phyloP scores from a whole-genome alignment of 768 basidiomycete species.

The Lentinula guzmanii region DNA sequence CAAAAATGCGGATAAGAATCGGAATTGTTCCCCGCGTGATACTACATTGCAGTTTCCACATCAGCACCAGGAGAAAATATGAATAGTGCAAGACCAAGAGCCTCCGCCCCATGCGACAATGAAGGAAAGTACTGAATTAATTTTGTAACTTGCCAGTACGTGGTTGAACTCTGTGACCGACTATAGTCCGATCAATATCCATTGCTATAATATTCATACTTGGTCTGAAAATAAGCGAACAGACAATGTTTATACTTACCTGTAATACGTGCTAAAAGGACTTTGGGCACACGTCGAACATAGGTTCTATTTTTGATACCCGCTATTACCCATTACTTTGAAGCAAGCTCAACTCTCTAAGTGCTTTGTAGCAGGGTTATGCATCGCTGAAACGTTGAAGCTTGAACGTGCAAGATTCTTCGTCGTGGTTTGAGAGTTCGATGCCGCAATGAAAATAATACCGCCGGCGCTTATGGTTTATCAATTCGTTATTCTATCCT shows the following conservation, averaged over 20 bases:
- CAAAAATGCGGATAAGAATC: constrained; percentile 2
- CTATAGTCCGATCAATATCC: not conserved
- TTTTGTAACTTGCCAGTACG: not conserved
- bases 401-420: too few species aligned
- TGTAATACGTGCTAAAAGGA: too few species aligned
- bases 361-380: too few species aligned
- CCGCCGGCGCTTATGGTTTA: too few species aligned
- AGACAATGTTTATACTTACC: not conserved
- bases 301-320: too few species aligned
- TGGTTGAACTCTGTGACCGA: not conserved
- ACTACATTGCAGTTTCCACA: not conserved
- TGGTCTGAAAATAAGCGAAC: not conserved
- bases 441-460: too few species aligned
- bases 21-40: constrained; percentile 1
- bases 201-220: not conserved
- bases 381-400: too few species aligned
- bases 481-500: too few species aligned
- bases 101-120: not conserved
- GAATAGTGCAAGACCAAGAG: not conserved
- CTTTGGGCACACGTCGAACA: too few species aligned
- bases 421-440: too few species aligned
- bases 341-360: too few species aligned
- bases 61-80: not conserved
- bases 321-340: too few species aligned
- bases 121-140: not conserved